Evolutionary conservation across 2,329 filamentous ascomycete species (phyloP).

Genomic region (Epichloe hybrida): DNA sequence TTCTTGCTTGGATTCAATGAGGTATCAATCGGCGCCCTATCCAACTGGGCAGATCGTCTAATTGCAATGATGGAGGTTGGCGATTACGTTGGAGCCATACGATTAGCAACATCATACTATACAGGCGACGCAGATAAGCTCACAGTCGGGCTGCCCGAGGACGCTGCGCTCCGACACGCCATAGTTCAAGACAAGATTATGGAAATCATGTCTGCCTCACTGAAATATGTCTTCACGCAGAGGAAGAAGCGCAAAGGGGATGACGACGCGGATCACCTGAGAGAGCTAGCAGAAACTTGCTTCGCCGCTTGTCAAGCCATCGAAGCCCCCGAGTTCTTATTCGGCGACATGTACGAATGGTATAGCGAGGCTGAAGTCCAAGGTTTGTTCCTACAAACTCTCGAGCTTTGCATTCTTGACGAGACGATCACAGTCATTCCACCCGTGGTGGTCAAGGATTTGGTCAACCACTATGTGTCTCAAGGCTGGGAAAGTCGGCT

Average conservation of each 20-base stretch:
- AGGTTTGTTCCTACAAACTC: conserved; percentile 70
- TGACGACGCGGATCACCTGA: conserved; percentile 46
- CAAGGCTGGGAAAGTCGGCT: conserved; percentile 64
- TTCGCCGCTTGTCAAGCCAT: conserved; percentile 74
- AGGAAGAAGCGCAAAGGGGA: conserved; percentile 33
- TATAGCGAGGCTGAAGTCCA: conserved; percentile 66
- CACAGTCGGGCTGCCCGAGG: conserved; percentile 84
- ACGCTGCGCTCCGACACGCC: conserved; percentile 57
- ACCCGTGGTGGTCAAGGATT: conserved; percentile 69
- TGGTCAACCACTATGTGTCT: conserved; percentile 69
- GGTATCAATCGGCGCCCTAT: conserved; percentile 76
- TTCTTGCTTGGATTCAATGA: conserved; percentile 94
- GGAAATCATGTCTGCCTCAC: conserved; percentile 84
- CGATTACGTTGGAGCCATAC: conserved; percentile 87
- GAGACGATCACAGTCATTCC: conserved; percentile 62
- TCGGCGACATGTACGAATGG: conserved; percentile 80
- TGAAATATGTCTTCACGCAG: conserved; percentile 75
- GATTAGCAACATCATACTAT: conserved; percentile 84
- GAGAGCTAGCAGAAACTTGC: conserved; percentile 68
- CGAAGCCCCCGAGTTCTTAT: conserved; percentile 68
- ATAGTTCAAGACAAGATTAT: conserved; percentile 81
- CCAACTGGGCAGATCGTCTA: conserved; percentile 92
- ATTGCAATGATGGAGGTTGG: conserved; percentile 91
- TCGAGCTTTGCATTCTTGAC: conserved; percentile 81
- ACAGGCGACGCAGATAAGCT: conserved; percentile 84